These are phyloP conservation scores for Phlyctochytrium arcticum DNA, from an alignment of 192 early-diverging fungal genomes.

Conservation along the genomic window DNA sequence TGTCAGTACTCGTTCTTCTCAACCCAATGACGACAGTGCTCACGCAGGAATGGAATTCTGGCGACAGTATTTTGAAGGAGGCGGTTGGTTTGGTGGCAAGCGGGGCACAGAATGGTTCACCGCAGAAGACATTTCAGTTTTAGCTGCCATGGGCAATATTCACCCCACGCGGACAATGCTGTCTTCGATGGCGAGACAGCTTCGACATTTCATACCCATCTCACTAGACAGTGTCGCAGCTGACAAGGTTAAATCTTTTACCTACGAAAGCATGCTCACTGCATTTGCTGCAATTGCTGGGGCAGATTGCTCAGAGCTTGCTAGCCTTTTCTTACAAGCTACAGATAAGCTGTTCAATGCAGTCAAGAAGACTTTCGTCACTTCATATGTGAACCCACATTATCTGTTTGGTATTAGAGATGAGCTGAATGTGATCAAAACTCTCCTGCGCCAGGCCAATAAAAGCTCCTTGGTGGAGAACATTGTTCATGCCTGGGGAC, in stretches of 20 bases:
- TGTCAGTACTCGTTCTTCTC: too few relatives aligned
- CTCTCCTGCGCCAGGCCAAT: not conserved
- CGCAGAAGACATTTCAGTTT: conserved; percentile 8
- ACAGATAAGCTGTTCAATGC: not conserved
- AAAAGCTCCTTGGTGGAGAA: not conserved
- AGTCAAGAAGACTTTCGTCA: not conserved
- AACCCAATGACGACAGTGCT: not conserved
- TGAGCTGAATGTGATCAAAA: not conserved
- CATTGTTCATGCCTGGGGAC: conserved; percentile 8
- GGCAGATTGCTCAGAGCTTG: not conserved
- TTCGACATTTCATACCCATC: conserved; percentile 6
- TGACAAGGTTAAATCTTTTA: not conserved
- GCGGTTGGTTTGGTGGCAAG: conserved; percentile 25
- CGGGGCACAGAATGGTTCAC: conserved; percentile 5
- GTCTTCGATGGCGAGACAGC: not conserved
- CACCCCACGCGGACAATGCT: not conserved
- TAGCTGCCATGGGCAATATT: not conserved
- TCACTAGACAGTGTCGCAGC: conserved; percentile 14
- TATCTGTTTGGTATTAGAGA: conserved; percentile 10
- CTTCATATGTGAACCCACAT: conserved; percentile 3
- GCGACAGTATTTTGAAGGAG: conserved; percentile 16
- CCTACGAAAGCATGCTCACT: not conserved
- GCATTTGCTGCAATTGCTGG: not conserved
- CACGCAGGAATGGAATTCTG: conserved; percentile 7
- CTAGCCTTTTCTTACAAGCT: not conserved